Evolutionary conservation across 768 basidiomycete species (phyloP), one percentile per base, ranked within the genome.

Genomic region (Leucosporidium yakuticum): DNA sequence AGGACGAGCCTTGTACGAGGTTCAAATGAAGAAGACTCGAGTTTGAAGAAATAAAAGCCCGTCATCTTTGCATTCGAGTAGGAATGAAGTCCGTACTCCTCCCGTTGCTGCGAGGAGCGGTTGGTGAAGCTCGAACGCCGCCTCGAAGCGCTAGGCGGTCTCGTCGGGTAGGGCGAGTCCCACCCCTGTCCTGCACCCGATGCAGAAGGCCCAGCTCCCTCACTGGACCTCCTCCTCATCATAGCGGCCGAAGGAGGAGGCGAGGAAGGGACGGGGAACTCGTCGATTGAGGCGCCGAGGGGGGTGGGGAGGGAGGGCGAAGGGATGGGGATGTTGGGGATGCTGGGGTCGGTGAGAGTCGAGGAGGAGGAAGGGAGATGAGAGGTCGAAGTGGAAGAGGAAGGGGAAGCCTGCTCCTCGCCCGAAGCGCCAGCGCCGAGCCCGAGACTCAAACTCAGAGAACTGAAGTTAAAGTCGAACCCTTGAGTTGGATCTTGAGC

Each of bases 201-300:
- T 19, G n/a, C 4, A 12, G n/a, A 14, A 7, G 53, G 3, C 21
- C 4, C 25, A 14, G 25, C 53, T 11, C 25, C 23, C 53, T 25
- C 15, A 17, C 53, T 54, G 6, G 25, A 17, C 53, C 25, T 54
- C 25, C n/a, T 25, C 53, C 53, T 27, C n/a, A n/a, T 25, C 53
- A 25, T 54, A 6, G 53, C 25, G 5, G 55, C 19, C 31, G 29
- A 34, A 34, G 31, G 44, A 17, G 59, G 44, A 2, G 44, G 59
- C 4, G 59, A 60, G 15, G 59, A 60, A 7, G 59, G 59, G 14
- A 29, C 44, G 36, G 59, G 59, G 59, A 60, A 60, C 4, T 60
- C 59, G 23, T 47, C 39, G n/a, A 44, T 6, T 0, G 39, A 19
- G 15, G 39, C 5, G 39, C 59, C 59, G 44, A 60, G 59, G 4